Evolutionary conservation across 345 rosid genomes (phyloP).

Genomic region (Ceriops decandra): DNA sequence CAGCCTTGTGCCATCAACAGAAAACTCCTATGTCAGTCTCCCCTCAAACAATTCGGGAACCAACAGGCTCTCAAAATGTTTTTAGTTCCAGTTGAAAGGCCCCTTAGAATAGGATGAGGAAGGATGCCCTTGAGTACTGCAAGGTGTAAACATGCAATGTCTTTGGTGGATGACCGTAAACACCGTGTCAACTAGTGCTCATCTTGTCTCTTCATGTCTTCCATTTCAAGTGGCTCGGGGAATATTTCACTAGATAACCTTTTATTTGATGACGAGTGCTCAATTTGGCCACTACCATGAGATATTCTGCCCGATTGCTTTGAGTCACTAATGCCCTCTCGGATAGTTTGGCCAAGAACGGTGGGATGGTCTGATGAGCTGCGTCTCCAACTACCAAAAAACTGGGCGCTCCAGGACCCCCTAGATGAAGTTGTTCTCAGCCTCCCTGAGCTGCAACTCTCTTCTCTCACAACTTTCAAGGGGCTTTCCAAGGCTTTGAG

Average conservation of each 20-base stretch:
- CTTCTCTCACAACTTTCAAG: conserved; percentile 80
- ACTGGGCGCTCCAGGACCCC: conserved; percentile 86
- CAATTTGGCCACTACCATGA: conserved; percentile 39
- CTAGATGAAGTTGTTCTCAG: conserved; percentile 80
- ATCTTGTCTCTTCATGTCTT: conserved; percentile 49
- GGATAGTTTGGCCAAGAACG: conserved; percentile 15
- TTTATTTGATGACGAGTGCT: conserved; percentile 70
- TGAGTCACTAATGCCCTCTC: conserved; percentile 44
- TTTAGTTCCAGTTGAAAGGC: neutral
- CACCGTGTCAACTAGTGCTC: conserved; percentile 9
- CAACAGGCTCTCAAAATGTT: neutral
- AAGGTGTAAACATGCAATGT: neutral
- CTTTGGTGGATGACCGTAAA: neutral
- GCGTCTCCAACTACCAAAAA: conserved; percentile 98
- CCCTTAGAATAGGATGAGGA: neutral
- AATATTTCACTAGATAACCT: conserved; percentile 70
- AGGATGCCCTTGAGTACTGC: neutral
- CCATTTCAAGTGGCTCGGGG: conserved; percentile 64
- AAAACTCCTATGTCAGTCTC: neutral
- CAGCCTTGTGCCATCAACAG: neutral
- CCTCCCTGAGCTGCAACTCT: conserved; percentile 57
- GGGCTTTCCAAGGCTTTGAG: conserved; percentile 92
- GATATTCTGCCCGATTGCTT: conserved; percentile 60
- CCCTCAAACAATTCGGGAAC: neutral
- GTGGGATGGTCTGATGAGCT: conserved; percentile 49